Evolutionary conservation across 2,329 filamentous ascomycete species (phyloP), one percentile per base, ranked within the genome.

Genomic region (Ophiosphaerella narmari): DNA sequence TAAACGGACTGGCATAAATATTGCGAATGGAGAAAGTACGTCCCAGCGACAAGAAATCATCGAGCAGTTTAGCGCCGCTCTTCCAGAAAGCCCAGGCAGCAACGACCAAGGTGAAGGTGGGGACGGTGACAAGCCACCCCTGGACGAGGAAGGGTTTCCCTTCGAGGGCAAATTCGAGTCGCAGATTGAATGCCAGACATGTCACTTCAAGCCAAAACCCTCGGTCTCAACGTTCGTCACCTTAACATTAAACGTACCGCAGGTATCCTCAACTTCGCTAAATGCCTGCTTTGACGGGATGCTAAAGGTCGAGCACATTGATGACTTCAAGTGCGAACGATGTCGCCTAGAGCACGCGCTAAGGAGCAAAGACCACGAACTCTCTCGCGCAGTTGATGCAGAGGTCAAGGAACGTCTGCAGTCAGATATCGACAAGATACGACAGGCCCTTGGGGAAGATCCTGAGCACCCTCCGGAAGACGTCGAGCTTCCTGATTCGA

Each of bases 271-370:
- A 2, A 92, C 92, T 0, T 88, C 90, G 0, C 80, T 99, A 13
- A 91, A 88, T 67, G 81, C 86, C 7, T 99, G 94, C 73, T 94
- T 99, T 63, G 94, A 99, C 65, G 89, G 89, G 35, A 87, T 97
- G 74, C 87, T 99, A 60, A 96, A 96, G 75, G 91, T 90, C 0
- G 94, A 99, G 73, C 88, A 91, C 70, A 97, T 99, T 59, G 93
- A 97, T 56, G 94, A 96, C 70, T 99, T 95, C 79, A 92, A 90
- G 62, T 99, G 94, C 76, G 94, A 97, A 65, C 89, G 86, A 74
- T 99, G 94, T 68, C 86, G 91, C 18, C 80, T 99, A n/a, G 75
- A 90, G 37, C 89, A 96, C 71, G 91, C 91, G 4, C 76, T 90
- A 45, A 78, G 85, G 26, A 74, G 81, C 43, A 83, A 90, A 56